Evolutionary conservation across 768 basidiomycete species (phyloP), one percentile per base, ranked within the genome.

Genomic region (Symmetrospora coprosmae): DNA sequence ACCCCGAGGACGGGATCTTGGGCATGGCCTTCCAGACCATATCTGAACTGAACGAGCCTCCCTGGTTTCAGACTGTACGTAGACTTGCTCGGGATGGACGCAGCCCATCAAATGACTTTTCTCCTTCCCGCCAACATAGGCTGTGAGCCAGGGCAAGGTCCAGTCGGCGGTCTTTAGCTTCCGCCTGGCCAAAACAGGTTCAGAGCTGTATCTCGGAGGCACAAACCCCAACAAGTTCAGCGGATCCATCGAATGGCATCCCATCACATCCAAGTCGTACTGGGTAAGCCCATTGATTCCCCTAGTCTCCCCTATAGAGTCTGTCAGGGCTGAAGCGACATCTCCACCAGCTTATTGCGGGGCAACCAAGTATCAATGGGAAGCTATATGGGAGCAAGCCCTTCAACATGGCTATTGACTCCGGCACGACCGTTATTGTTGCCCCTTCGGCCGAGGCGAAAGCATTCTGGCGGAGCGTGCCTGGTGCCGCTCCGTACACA

Each of bases 31-130:
- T 61, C 61, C 64, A 58, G 19, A 81, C 82, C 65, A 74, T 76
- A 25, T 75, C 82, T 66, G 74, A 76, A 52, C 67, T 79, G 41
- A 66, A 75, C 9, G 16, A 50, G 5, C 31, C 71, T 16, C 64
- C 67, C 11, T 62, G 59, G 30, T 69, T 68, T 40, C 60, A 65
- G 25, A 66, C 50, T 2, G 65, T 65, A 11, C 40, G 66, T 43
- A 35, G 4, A 8, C 2, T 34, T 16, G 27, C 21, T 2, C 40
- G 17, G 39, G n/a, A 17, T 17, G 1, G 27, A 21, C 34, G n/a
- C 48, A 65, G 61, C 61, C 68, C 39, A 50, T 67, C 23, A 38
- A 62, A n/a, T n/a, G n/a, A n/a, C n/a, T n/a, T n/a, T n/a, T n/a
- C n/a, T n/a, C n/a, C n/a, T n/a, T n/a, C n/a, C n/a, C n/a, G n/a